These are phyloP conservation scores for Podospora fimiseda DNA, from an alignment of 495 filamentous ascomycete species.

Conservation along the genomic window DNA sequence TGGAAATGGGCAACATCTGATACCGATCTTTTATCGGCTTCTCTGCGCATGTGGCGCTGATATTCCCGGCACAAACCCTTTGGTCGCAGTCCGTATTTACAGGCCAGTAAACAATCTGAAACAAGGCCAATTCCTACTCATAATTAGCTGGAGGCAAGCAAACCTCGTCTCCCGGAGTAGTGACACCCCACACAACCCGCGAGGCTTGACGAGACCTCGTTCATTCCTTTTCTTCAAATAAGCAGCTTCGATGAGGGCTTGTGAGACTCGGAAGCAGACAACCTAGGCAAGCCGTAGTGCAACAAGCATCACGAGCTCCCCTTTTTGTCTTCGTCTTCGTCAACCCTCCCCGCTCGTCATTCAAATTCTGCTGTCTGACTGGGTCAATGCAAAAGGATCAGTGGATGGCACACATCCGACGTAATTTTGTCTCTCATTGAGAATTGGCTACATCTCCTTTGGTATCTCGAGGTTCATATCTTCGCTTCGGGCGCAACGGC, in stretches of 20 bases:
- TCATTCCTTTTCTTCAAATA: background rate
- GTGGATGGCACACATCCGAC: too few species aligned
- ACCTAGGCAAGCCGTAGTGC: background rate
- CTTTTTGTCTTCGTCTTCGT: background rate
- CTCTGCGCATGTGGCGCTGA: slow-evolving; percentile 1
- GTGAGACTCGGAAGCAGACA: background rate
- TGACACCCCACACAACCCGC: slow-evolving; percentile 13
- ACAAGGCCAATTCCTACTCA: slow-evolving; percentile 11
- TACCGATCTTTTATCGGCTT: too few species aligned
- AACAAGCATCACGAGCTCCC: background rate
- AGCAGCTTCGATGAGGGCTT: background rate
- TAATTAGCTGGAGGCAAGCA: slow-evolving; percentile 1
- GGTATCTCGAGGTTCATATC: too few species aligned
- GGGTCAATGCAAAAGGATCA: background rate
- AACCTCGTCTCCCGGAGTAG: slow-evolving; percentile 12
- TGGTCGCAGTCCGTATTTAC: slow-evolving; percentile 10
- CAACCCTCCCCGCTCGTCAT: background rate
- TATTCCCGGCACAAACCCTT: background rate
- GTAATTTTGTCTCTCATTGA: too few species aligned
- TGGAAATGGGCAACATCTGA: background rate
- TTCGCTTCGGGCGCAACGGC: background rate
- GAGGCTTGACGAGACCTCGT: background rate
- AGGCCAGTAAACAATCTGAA: slow-evolving; percentile 16
- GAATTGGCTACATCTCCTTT: too few species aligned
- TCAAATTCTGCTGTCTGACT: too few species aligned